phyloP scores from a whole-genome alignment of 495 filamentous ascomycete genomes.

The Penicillium roqueforti region DNA sequence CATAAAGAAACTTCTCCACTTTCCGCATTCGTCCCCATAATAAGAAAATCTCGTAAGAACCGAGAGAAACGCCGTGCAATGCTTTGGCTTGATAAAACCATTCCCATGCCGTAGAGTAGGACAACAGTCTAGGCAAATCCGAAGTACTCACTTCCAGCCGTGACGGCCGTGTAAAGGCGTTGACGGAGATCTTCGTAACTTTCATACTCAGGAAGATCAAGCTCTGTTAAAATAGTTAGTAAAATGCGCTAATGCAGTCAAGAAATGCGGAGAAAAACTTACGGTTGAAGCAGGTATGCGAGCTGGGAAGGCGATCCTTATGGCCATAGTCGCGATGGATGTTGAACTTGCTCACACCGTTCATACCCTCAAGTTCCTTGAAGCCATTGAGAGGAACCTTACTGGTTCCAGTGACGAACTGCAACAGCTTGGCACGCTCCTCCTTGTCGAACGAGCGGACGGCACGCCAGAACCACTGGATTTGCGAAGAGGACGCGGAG shows the following conservation, averaged over 20 bases:
- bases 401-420: slow-evolving; percentile 97
- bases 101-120: slow-evolving; percentile 11
- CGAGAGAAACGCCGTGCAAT: slow-evolving; percentile 47
- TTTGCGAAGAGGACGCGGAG: slow-evolving; percentile 87
- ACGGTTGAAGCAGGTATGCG: slow-evolving; percentile 99
- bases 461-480: slow-evolving; percentile 99
- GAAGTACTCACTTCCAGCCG: slow-evolving; percentile 94
- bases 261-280: slow-evolving; percentile 44
- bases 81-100: slow-evolving; percentile 32
- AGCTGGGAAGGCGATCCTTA: slow-evolving; percentile 93
- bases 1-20: slow-evolving; percentile 7
- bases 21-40: slow-evolving; percentile 9
- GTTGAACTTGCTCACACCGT: slow-evolving; percentile 96
- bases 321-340: slow-evolving; percentile 98
- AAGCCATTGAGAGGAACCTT: slow-evolving; percentile 99
- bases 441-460: slow-evolving; percentile 98
- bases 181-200: slow-evolving; percentile 87
- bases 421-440: slow-evolving; percentile 92
- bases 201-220: slow-evolving; percentile 98
- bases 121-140: slow-evolving; percentile 72
- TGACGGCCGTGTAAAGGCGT: slow-evolving; percentile 89
- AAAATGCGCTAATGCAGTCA: not conserved
- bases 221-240: slow-evolving; percentile 60
- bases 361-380: slow-evolving; percentile 99
- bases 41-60: slow-evolving; percentile 12